These are phyloP conservation scores for Talinum fruticosum DNA, from an alignment of 148 eudicot species.

Conservation along the genomic window DNA sequence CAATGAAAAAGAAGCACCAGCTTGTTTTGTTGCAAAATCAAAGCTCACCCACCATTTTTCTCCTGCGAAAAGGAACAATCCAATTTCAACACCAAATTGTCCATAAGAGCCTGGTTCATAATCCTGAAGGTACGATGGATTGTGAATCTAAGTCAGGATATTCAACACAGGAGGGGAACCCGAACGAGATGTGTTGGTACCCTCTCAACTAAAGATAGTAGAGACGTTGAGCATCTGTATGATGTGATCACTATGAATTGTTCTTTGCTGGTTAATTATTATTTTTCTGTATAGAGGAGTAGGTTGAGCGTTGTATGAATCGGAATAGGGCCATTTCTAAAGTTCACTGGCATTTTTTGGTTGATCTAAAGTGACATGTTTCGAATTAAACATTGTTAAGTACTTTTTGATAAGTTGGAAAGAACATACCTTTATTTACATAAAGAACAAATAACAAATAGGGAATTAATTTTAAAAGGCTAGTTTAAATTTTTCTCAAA, in stretches of 20 bases:
- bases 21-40: neutral
- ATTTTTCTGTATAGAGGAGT: neutral
- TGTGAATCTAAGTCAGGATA: neutral
- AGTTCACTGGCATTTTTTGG: neutral
- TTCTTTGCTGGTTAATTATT: neutral
- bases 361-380: neutral
- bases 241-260: neutral
- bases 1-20: constrained; percentile 13
- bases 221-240: neutral
- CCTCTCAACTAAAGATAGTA: neutral
- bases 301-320: neutral
- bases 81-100: neutral
- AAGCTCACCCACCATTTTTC: neutral
- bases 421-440: no score
- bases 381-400: no score
- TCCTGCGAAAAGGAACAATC: neutral
- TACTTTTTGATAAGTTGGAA: no score
- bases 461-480: no score
- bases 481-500: no score
- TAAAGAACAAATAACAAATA: no score
- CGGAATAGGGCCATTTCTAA: neutral
- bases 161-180: neutral
- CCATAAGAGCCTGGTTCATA: neutral
- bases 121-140: neutral
- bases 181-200: neutral